Percentiles rank a stretch among this genome's conserved stretches.
Evolutionary conservation across 148 eudicot species (phyloP).

Genomic region (Pouteria glomerata): DNA sequence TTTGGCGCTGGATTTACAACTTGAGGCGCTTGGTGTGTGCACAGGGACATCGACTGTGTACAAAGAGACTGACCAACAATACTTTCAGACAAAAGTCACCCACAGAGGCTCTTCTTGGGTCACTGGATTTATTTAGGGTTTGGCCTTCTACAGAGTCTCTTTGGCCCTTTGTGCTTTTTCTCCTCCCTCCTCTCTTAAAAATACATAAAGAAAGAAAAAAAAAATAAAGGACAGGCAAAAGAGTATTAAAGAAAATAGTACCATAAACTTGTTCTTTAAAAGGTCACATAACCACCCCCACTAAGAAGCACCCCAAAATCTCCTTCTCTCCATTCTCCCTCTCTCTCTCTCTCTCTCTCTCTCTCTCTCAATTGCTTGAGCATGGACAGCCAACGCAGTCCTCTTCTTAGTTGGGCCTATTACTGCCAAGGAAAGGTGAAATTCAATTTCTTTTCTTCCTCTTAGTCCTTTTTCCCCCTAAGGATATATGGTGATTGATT

Average conservation of each 20-base stretch:
- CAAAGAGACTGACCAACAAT: conserved; percentile 3
- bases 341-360: conserved; percentile 8
- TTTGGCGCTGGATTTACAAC: conserved; percentile 27
- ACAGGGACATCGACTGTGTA: conserved; percentile 1
- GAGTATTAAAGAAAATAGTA: conserved; percentile 3
- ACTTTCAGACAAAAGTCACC: not conserved
- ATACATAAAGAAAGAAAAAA: not conserved
- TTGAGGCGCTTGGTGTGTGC: conserved; percentile 2
- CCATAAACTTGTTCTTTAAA: conserved; percentile 1
- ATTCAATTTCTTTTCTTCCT: not conserved
- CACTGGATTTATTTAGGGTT: not conserved
- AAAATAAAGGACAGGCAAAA: not conserved
- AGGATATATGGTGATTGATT: not conserved
- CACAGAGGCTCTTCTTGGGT: too few species aligned
- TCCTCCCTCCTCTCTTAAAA: not conserved
- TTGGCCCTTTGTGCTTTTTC: conserved; percentile 23
- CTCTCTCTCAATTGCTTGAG: not conserved
- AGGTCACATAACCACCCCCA: conserved; percentile 1
- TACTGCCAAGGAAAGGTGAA: conserved; percentile 42
- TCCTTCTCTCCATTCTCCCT: not conserved
- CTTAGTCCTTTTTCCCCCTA: not conserved
- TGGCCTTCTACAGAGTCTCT: not conserved
- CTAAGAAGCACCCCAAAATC: conserved; percentile 4
- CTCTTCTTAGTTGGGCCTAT: conserved; percentile 39
- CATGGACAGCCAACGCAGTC: conserved; percentile 33